Evolutionary conservation across 768 basidiomycete species (phyloP).

Genomic region (Pisolithus marmoratus): DNA sequence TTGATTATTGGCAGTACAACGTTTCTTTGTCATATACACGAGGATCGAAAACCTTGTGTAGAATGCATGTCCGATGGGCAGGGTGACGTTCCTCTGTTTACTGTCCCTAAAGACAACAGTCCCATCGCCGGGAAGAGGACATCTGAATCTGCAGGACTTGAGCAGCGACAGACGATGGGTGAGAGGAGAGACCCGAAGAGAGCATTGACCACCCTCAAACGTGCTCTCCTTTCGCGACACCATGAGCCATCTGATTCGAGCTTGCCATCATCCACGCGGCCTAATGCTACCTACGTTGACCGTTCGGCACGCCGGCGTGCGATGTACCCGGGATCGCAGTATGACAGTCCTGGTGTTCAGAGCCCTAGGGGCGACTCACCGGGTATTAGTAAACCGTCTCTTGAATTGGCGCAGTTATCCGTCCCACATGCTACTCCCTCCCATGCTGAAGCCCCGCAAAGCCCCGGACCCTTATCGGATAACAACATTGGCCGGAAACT

Average conservation of each 20-base stretch:
- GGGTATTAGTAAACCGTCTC: slow-evolving; percentile 4
- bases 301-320: slow-evolving; percentile 68
- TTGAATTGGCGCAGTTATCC: slow-evolving; percentile 10
- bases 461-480: slow-evolving; percentile 44
- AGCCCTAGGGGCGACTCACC: slow-evolving; percentile 19
- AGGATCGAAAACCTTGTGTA: slow-evolving; percentile 52
- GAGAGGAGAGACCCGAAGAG: slow-evolving; percentile 50
- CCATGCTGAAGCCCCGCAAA: slow-evolving; percentile 25
- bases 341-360: slow-evolving; percentile 49
- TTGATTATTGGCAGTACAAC: slow-evolving; percentile 67
- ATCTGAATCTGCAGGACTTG: slow-evolving; percentile 7
- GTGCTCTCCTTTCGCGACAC: slow-evolving; percentile 48
- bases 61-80: slow-evolving; percentile 49
- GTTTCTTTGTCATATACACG: slow-evolving; percentile 67
- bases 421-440: slow-evolving; percentile 1
- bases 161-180: slow-evolving; percentile 2
- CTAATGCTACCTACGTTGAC: slow-evolving; percentile 45
- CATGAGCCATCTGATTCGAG: slow-evolving; percentile 28
- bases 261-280: slow-evolving; percentile 6
- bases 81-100: slow-evolving; percentile 56
- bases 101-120: slow-evolving; percentile 12
- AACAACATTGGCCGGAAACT: slow-evolving; percentile 65
- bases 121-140: slow-evolving; percentile 18
- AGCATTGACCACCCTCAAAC: slow-evolving; percentile 61
- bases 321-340: slow-evolving; percentile 44